A percentile compares a stretch with the other conserved stretches of the same genome.
Evolutionary conservation across 495 filamentous ascomycete genomes (phyloP).

Genomic region (Penicillium paradoxum): DNA sequence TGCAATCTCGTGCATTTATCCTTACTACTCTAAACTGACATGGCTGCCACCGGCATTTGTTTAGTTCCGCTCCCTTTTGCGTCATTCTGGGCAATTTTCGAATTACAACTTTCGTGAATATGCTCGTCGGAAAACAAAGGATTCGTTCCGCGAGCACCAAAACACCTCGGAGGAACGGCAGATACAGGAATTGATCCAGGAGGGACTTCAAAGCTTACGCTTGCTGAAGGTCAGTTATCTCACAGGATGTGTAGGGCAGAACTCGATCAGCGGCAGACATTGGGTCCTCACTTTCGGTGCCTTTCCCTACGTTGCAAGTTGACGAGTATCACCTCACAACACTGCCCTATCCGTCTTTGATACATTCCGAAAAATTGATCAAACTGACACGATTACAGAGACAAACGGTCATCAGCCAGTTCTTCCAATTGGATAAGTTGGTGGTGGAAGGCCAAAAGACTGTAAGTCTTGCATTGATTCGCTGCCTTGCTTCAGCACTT

Average conservation of each 20-base stretch:
- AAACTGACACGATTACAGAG: constrained; percentile 53
- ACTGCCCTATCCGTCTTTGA: background rate
- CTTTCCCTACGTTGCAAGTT: background rate
- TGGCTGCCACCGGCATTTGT: background rate
- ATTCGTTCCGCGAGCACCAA: constrained; percentile 79
- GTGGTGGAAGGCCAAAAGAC: constrained; percentile 86
- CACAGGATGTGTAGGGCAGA: background rate
- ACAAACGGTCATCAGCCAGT: constrained; percentile 91
- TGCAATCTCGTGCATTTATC: background rate
- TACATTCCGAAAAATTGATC: background rate
- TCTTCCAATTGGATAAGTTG: constrained; percentile 85
- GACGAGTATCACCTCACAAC: background rate
- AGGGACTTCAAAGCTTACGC: constrained; percentile 81
- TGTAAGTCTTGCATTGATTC: constrained; percentile 23
- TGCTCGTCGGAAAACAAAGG: constrained; percentile 79
- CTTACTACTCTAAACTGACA: background rate
- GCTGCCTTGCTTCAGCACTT: background rate
- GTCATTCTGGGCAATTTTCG: constrained; percentile 81
- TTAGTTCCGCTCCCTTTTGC: constrained; percentile 88
- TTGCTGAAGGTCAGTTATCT: constrained; percentile 74
- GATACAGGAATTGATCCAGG: constrained; percentile 85
- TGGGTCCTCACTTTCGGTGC: background rate
- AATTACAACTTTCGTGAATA: constrained; percentile 98
- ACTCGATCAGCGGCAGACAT: background rate
- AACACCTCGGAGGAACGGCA: constrained; percentile 62